phyloP scores from a whole-genome alignment of 768 basidiomycete species.

The Tylopilus rubrobrunneus region DNA sequence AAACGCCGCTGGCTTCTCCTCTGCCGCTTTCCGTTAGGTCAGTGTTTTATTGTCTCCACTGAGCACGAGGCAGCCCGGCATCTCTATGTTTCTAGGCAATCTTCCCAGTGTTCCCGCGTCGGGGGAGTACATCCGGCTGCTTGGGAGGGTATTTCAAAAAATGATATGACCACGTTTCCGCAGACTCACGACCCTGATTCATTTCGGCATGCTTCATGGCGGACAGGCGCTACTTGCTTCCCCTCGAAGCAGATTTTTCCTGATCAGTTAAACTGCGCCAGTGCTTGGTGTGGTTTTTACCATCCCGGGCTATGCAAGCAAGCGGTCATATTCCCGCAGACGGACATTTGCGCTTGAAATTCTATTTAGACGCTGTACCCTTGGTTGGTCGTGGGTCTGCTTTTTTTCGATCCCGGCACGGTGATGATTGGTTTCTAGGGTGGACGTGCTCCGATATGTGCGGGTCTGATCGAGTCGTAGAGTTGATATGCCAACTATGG shows the following conservation, averaged over 20 bases:
- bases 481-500: background rate
- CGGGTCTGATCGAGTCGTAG: slow-evolving; percentile 1
- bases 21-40: slow-evolving; percentile 5
- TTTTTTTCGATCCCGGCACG: slow-evolving; percentile 3
- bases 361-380: background rate
- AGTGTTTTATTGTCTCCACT: background rate
- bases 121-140: background rate
- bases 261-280: slow-evolving; percentile 9
- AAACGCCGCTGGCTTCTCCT: slow-evolving; percentile 21
- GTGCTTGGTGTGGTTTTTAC: background rate
- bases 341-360: background rate
- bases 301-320: background rate
- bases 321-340: background rate
- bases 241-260: slow-evolving; percentile 17
- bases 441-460: slow-evolving; percentile 2
- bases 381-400: background rate
- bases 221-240: slow-evolving; percentile 8
- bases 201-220: slow-evolving; percentile 25
- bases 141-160: slow-evolving; percentile 3
- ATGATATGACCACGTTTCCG: slow-evolving; percentile 1
- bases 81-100: background rate
- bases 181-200: slow-evolving; percentile 25
- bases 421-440: background rate
- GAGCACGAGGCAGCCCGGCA: slow-evolving; percentile 3
- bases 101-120: slow-evolving; percentile 1